Evolutionary conservation across 345 rosid species (phyloP).

Genomic region (Dipteronia sinensis): DNA sequence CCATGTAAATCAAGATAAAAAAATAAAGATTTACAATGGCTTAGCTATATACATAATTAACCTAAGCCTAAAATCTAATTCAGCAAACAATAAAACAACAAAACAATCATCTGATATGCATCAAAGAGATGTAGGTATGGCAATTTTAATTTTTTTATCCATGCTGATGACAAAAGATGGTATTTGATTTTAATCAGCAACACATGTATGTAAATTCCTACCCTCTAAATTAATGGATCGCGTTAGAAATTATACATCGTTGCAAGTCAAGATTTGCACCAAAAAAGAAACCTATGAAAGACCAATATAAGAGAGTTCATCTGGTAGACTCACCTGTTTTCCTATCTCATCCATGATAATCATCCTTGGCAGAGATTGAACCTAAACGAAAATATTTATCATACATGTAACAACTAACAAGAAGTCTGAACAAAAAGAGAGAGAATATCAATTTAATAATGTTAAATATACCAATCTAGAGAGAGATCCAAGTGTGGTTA

Average conservation of each 20-base stretch:
- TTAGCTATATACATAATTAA: background rate
- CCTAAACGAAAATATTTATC: constrained; percentile 54
- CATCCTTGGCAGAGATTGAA: constrained; percentile 96
- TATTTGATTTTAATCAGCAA: background rate
- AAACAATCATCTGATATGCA: constrained; percentile 1
- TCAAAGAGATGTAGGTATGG: background rate
- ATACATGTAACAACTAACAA: constrained; percentile 1
- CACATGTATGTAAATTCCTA: background rate
- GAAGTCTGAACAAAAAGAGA: constrained; percentile 18
- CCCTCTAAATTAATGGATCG: background rate
- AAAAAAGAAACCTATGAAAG: constrained; percentile 1
- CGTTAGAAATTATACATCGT: background rate
- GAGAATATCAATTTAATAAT: constrained; percentile 12
- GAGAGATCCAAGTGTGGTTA: constrained; percentile 88
- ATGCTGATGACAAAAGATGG: background rate
- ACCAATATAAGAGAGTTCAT: constrained; percentile 10
- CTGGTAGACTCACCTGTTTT: constrained; percentile 67
- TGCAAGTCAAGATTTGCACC: background rate
- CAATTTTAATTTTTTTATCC: background rate
- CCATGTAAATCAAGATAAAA: background rate
- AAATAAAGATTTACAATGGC: background rate
- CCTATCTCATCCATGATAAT: constrained; percentile 94
- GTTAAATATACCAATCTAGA: constrained; percentile 71
- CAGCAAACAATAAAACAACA: constrained; percentile 3
- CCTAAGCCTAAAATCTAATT: background rate